Evolutionary conservation across 176 grass and related monocot species (phyloP).

Genomic region (Calamus simplicifolius): DNA sequence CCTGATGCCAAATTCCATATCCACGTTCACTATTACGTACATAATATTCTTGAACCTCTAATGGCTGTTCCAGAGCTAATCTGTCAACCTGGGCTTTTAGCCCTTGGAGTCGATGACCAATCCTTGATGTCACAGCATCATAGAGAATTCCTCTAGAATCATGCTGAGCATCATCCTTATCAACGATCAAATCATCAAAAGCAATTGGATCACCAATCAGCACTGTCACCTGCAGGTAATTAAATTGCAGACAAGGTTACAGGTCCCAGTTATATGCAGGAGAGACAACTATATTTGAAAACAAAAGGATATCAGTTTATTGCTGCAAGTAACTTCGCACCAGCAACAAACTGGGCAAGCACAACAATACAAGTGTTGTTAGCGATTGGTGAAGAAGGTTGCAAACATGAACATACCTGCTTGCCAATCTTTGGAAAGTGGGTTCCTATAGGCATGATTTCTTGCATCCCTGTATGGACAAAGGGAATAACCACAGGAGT

Average conservation of each 20-base stretch:
- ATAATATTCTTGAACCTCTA: constrained; percentile 21
- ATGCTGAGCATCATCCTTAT: constrained; percentile 34
- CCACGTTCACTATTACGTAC: constrained; percentile 9
- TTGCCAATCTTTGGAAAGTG: constrained; percentile 76
- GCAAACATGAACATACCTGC: constrained; percentile 23
- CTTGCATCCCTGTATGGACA: constrained; percentile 91
- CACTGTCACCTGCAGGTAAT: constrained; percentile 72
- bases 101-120: constrained; percentile 54
- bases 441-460: constrained; percentile 89
- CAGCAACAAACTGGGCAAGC: too few relatives aligned
- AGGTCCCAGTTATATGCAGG: not conserved
- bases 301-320: not conserved
- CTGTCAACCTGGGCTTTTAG: constrained; percentile 56
- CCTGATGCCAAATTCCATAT: constrained; percentile 54
- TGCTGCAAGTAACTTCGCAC: too few relatives aligned
- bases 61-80: constrained; percentile 40
- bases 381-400: too few relatives aligned
- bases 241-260: not conserved
- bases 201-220: constrained; percentile 83
- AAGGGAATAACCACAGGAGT: constrained; percentile 76
- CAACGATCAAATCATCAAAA: constrained; percentile 54
- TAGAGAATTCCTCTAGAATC: constrained; percentile 57
- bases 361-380: not conserved
- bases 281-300: not conserved
- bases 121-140: constrained; percentile 62